These are phyloP conservation scores for Russula sp. DNA, from an alignment of 768 basidiomycete species.

Conservation along the genomic window DNA sequence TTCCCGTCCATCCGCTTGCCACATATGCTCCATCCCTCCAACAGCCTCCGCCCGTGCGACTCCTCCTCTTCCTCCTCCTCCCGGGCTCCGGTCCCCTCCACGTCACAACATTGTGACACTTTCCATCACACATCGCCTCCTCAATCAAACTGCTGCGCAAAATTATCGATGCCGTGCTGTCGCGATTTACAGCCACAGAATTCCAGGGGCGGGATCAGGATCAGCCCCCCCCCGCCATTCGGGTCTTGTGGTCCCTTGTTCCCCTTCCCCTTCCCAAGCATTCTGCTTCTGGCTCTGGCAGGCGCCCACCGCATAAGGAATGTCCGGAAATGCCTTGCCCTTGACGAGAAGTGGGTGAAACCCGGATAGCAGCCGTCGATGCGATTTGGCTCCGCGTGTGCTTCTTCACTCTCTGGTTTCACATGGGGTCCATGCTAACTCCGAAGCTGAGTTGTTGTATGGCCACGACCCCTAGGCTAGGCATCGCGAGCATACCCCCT, in stretches of 20 bases:
- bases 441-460: not conserved
- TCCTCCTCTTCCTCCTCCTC: no score
- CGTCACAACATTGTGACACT: no score
- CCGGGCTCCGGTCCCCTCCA: not conserved
- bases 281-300: not conserved
- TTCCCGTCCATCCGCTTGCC: not conserved
- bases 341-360: not conserved
- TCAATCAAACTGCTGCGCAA: no score
- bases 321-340: slow-evolving; percentile 1
- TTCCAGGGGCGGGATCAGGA: slow-evolving; percentile 5
- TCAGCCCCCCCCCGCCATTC: not conserved
- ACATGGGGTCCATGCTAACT: slow-evolving; percentile 5
- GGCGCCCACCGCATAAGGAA: slow-evolving; percentile 2
- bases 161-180: not conserved
- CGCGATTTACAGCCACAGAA: not conserved
- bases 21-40: not conserved
- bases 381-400: slow-evolving; percentile 6
- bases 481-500: not conserved
- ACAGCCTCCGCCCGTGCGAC: not conserved
- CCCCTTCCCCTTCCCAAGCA: no score
- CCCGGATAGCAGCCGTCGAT: slow-evolving; percentile 1
- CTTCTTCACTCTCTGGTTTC: not conserved
- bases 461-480: slow-evolving; percentile 5
- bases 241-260: not conserved
- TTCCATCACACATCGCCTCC: no score